Percentiles rank a stretch among this genome's conserved stretches.
phyloP scores from a whole-genome alignment of 306 rosid species.

The Lablab purpureus region DNA sequence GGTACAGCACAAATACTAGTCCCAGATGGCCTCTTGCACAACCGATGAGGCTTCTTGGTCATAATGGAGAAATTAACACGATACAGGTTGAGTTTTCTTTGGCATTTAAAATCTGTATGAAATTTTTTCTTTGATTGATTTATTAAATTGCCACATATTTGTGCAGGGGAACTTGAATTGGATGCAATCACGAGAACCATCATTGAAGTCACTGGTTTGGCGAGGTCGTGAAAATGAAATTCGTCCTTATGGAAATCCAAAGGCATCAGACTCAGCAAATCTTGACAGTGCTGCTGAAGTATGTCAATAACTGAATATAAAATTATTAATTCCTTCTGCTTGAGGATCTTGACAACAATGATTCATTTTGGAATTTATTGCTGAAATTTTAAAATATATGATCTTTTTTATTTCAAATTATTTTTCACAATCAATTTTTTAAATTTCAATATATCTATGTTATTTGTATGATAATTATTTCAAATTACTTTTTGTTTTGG shows the following conservation, averaged over 20 bases:
- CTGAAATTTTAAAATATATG: constrained; percentile 34
- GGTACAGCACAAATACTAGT: constrained; percentile 98
- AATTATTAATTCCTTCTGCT: constrained; percentile 33
- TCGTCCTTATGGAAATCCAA: constrained; percentile 93
- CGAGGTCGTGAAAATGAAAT: constrained; percentile 94
- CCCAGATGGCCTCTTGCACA: constrained; percentile 99
- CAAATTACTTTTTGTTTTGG: constrained; percentile 37
- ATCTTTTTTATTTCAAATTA: constrained; percentile 14
- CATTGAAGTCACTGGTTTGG: constrained; percentile 95
- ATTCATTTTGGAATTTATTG: constrained; percentile 18
- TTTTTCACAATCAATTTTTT: constrained; percentile 20
- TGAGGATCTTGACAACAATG: constrained; percentile 39
- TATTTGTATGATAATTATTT: constrained; percentile 29
- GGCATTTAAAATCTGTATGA: constrained; percentile 37
- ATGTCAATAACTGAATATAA: constrained; percentile 47
- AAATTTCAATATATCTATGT: constrained; percentile 37
- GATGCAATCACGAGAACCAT: constrained; percentile 98
- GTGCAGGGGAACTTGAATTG: constrained; percentile 95
- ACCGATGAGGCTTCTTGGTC: constrained; percentile 99
- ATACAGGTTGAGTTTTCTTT: constrained; percentile 75
- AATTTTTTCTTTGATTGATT: constrained; percentile 37
- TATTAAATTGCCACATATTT: constrained; percentile 40
- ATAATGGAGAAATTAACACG: constrained; percentile 98
- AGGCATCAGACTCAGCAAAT: constrained; percentile 96
- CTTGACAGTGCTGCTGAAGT: constrained; percentile 99